phyloP scores from a whole-genome alignment of 495 filamentous ascomycete species.

The Trichodelitschia bisporula region DNA sequence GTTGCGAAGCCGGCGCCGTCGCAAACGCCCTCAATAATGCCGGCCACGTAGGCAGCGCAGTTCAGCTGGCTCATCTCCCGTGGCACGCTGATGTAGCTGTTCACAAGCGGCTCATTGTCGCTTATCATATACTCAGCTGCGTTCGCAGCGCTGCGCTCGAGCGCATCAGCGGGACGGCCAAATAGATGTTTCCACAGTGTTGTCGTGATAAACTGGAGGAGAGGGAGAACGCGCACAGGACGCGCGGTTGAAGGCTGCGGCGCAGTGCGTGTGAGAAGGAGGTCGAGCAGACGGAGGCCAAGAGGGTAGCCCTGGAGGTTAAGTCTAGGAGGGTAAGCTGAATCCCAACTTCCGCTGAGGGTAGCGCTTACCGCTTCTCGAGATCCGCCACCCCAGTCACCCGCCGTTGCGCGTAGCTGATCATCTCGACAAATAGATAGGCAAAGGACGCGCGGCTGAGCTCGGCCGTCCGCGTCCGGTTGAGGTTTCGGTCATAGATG shows the following conservation, averaged over 20 bases:
- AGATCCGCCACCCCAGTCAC: constrained; percentile 84
- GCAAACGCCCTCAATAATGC: constrained; percentile 85
- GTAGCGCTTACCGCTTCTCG: constrained; percentile 86
- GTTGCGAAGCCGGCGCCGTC: constrained; percentile 77
- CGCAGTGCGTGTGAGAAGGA: constrained; percentile 61
- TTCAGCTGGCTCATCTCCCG: constrained; percentile 90
- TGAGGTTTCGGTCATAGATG: constrained; percentile 89
- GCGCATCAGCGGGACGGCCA: constrained; percentile 61
- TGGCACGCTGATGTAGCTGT: constrained; percentile 75
- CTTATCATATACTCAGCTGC: constrained; percentile 94
- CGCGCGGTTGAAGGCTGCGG: constrained; percentile 29
- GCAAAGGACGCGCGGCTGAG: constrained; percentile 83
- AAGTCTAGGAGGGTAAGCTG: constrained; percentile 27
- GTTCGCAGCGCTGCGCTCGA: constrained; percentile 65
- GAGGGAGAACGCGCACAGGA: constrained; percentile 67
- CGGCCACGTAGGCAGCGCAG: constrained; percentile 86
- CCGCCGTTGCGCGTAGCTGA: constrained; percentile 73
- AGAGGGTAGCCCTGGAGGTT: constrained; percentile 91
- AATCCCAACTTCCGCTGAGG: no score
- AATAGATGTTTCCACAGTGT: constrained; percentile 85
- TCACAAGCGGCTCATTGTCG: constrained; percentile 91
- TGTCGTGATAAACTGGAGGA: constrained; percentile 84
- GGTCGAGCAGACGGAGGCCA: constrained; percentile 80
- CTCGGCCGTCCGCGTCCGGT: constrained; percentile 65
- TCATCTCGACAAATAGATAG: constrained; percentile 92